Evolutionary conservation across 208 protist species (phyloP).

Genomic region (Trypanosoma boissoni): DNA sequence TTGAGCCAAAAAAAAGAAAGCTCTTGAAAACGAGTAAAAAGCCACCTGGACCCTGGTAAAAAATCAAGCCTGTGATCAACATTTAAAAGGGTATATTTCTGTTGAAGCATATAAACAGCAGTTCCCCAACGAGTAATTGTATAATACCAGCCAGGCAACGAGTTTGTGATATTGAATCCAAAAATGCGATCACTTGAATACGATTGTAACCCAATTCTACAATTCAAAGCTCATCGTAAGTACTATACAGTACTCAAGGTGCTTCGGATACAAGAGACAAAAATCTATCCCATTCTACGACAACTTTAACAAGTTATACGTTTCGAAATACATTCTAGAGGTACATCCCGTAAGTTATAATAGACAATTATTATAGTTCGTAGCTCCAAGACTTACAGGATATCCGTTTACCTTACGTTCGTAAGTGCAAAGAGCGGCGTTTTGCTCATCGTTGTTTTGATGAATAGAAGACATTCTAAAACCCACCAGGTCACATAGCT

Average conservation of each 20-base stretch:
- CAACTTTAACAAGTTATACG: constrained; percentile 5
- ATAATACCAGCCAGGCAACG: background rate
- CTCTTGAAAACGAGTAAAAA: constrained; percentile 11
- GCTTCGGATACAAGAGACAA: constrained; percentile 8
- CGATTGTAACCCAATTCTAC: constrained; percentile 21
- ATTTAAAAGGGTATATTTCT: constrained; percentile 15
- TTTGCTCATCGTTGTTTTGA: background rate
- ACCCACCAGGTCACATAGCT: constrained; percentile 5
- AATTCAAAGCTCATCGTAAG: constrained; percentile 7
- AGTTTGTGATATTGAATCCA: constrained; percentile 1
- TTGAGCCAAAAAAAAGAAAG: background rate
- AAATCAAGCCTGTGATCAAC: constrained; percentile 15
- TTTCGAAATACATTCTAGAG: background rate
- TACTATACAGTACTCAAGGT: constrained; percentile 8
- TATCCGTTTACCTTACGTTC: background rate
- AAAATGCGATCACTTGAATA: constrained; percentile 15
- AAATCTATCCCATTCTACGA: constrained; percentile 6
- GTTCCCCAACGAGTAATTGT: constrained; percentile 1
- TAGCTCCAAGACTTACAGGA: background rate
- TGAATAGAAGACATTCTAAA: too few relatives aligned
- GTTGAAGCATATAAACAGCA: constrained; percentile 15
- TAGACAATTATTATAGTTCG: background rate
- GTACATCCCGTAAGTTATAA: background rate
- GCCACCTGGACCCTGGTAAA: background rate
- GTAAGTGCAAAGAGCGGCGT: background rate